These are phyloP conservation scores for Gardenia jasminoides DNA, from an alignment of 257 asterid species.

Conservation along the genomic window DNA sequence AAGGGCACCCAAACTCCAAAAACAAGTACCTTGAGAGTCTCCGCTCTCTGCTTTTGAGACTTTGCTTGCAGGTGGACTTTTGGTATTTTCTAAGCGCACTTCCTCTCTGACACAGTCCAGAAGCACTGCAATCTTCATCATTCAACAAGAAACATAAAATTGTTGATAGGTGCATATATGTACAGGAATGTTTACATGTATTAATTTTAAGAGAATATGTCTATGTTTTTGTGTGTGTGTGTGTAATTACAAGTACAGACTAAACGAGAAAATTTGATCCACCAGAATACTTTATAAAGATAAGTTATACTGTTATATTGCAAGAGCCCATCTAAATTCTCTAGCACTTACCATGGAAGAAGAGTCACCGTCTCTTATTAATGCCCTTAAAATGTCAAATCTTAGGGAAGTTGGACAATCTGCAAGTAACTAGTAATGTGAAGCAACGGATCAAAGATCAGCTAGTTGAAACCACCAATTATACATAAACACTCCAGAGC, in stretches of 20 bases:
- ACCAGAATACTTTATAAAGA: slow-evolving; percentile 11
- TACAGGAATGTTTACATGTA: not conserved
- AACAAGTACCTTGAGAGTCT: slow-evolving; percentile 27
- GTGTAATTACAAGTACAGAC: too few species aligned
- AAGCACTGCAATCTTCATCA: slow-evolving; percentile 68
- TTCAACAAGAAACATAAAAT: not conserved
- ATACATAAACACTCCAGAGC: not conserved
- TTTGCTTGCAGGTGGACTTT: slow-evolving; percentile 24
- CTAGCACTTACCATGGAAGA: slow-evolving; percentile 74
- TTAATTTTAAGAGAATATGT: not conserved
- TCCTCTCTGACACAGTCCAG: slow-evolving; percentile 68
- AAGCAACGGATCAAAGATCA: slow-evolving; percentile 18
- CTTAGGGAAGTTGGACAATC: slow-evolving; percentile 70
- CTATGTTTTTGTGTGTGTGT: too few species aligned
- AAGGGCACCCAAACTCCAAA: slow-evolving; percentile 69
- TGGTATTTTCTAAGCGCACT: slow-evolving; percentile 46
- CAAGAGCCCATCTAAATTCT: slow-evolving; percentile 16
- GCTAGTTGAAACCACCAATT: not conserved
- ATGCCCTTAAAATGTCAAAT: slow-evolving; percentile 65
- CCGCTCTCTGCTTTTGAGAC: slow-evolving; percentile 22
- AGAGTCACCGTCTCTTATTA: slow-evolving; percentile 64
- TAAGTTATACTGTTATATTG: not conserved
- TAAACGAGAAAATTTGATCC: not conserved
- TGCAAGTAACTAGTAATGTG: slow-evolving; percentile 56
- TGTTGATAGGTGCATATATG: not conserved